Conservation (phyloP, 257 asterid species). For the Pogostemon cablin region DNA sequence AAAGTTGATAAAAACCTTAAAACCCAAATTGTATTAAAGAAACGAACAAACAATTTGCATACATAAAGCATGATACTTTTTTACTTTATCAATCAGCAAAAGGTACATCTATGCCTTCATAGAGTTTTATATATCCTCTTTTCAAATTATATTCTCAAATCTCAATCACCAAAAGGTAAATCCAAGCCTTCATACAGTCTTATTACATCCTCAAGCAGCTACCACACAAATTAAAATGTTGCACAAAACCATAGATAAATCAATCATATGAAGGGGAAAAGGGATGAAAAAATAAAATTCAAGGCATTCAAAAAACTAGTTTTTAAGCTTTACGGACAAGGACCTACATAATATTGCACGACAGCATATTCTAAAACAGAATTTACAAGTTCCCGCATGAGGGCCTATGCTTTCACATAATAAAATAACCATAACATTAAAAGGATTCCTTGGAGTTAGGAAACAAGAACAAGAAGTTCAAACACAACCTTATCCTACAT, state of each 20-base stretch:
- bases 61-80: not conserved
- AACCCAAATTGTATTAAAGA: not conserved
- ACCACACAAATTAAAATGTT: constrained; percentile 7
- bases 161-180: not conserved
- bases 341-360: not conserved
- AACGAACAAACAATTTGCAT: not conserved
- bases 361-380: not conserved
- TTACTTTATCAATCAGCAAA: not conserved
- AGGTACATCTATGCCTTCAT: not conserved
- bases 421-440: too few species aligned
- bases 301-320: not conserved
- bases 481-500: not conserved
- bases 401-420: not conserved
- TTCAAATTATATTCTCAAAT: too few species aligned
- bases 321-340: not conserved
- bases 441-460: too few species aligned
- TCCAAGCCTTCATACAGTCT: not conserved
- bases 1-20: not conserved
- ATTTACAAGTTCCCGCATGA: not conserved
- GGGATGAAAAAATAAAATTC: not conserved
- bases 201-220: constrained; percentile 5
- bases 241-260: not conserved
- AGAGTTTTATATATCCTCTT: not conserved
- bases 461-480: not conserved
- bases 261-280: not conserved